Evolutionary conservation across 140 eudicot genomes (phyloP).

Genomic region (Artemisia princeps): DNA sequence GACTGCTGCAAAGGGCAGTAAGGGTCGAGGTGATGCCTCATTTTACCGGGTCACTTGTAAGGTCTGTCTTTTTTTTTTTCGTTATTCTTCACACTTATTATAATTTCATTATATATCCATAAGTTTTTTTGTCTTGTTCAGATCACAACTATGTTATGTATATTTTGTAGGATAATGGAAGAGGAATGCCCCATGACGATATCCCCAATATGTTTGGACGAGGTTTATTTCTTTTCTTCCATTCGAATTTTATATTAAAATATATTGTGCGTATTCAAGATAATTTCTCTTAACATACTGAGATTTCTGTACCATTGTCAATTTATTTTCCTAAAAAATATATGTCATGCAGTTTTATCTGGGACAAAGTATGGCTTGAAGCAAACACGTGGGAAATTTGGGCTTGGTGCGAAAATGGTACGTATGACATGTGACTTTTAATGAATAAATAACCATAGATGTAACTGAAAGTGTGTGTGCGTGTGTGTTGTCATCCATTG

Average conservation of each 20-base stretch:
- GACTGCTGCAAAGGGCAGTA: constrained; percentile 45
- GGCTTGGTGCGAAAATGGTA: constrained; percentile 99
- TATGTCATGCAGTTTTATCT: constrained; percentile 61
- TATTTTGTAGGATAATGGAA: constrained; percentile 81
- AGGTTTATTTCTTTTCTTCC: constrained; percentile 42
- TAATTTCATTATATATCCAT: not conserved
- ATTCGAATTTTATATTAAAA: not conserved
- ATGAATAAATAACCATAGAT: not conserved
- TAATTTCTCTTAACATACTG: constrained; percentile 12
- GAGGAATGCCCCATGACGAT: constrained; percentile 98
- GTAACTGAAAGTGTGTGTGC: not conserved
- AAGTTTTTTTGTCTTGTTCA: not conserved
- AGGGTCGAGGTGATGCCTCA: constrained; percentile 88
- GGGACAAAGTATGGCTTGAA: constrained; percentile 97
- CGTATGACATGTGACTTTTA: constrained; percentile 13
- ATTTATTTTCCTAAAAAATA: constrained; percentile 18
- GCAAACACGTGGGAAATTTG: constrained; percentile 95
- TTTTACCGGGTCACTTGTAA: constrained; percentile 92
- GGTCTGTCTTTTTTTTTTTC: constrained; percentile 38
- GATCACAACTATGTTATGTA: constrained; percentile 12
- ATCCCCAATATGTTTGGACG: constrained; percentile 99
- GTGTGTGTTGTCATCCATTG: constrained; percentile 10
- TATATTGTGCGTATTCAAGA: constrained; percentile 11
- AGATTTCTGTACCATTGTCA: constrained; percentile 12
- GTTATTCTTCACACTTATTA: not conserved